Base-by-base conservation (phyloP, 371 early-diverging fungal species). In the Smittium mucronatum region DNA sequence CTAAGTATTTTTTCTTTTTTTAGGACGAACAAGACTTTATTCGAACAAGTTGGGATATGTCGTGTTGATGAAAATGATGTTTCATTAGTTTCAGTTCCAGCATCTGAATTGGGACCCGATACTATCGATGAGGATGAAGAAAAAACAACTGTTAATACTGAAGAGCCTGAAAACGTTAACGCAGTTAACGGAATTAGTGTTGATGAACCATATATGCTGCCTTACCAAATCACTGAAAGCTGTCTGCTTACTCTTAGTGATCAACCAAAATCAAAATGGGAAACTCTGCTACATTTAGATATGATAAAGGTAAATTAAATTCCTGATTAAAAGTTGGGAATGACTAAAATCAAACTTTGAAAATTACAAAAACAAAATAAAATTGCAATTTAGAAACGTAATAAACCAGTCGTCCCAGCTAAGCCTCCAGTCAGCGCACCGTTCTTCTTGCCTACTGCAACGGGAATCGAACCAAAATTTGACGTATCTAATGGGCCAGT, bases 361-460 rank as follows among this genome's bases (percentile, higher is more conserved):
- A n/a, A n/a, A n/a, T n/a, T n/a, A 63, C 21, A 5, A 31, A 34
- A 11, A 21, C 33, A 63, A 31, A 34, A 63, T 34, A 63, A 11
- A 47, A 47, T 11, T 47, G 5, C 21, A 21, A 65, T 65, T 36
- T 65, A 65, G 86, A 83, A 91, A 77, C 89, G 98, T 65, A 96
- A 94, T 79, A 91, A 90, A 75, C 93, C 97, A 29, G 88, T 82
- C 69, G 87, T 89, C 74, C 85, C 93, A 28, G 92, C 93, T 25
- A 93, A 93, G 73, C 85, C 83, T 26, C 91, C 93, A 32, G 95
- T 92, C 74, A 82, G 85, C 66, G 92, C 93, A 25, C 95, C 96
- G 21, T 97, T 97, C 85, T 97, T 97, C 81, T 78, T 97, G 74
- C 87, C 88, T 15, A 89, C 93, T 0, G 85, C 33, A 72, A 78